phyloP scores from a whole-genome alignment of 345 rosid genomes.

The Draba incana region DNA sequence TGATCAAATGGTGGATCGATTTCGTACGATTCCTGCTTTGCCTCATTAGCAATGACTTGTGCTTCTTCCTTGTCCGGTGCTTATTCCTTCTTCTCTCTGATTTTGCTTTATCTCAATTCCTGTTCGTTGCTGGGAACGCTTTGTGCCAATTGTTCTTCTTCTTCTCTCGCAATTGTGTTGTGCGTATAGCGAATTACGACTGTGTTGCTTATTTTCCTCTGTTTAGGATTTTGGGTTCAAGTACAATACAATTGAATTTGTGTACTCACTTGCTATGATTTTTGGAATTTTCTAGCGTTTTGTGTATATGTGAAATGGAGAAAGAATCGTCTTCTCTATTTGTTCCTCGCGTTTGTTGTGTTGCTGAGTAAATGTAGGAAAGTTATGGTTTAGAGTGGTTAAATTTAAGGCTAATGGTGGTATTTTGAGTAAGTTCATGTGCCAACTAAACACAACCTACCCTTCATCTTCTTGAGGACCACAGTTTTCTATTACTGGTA shows the following conservation, averaged over 20 bases:
- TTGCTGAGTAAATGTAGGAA: constrained; percentile 18
- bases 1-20: constrained; percentile 49
- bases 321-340: neutral
- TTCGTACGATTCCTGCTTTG: constrained; percentile 50
- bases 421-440: constrained; percentile 21
- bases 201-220: neutral
- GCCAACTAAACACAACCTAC: constrained; percentile 33
- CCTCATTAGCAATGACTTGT: constrained; percentile 72
- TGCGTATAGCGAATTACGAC: neutral
- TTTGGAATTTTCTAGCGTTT: neutral
- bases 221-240: too few relatives aligned
- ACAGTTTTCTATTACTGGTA: constrained; percentile 9
- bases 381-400: constrained; percentile 11
- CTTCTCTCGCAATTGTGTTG: neutral
- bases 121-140: constrained; percentile 26
- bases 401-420: constrained; percentile 11
- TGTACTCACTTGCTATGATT: neutral
- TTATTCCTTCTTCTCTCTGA: constrained; percentile 6
- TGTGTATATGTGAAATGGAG: constrained; percentile 4
- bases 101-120: neutral
- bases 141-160: constrained; percentile 4
- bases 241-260: neutral
- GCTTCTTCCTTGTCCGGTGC: constrained; percentile 82
- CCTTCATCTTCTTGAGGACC: constrained; percentile 32
- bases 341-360: neutral